Evolutionary conservation across 75 land plant species (phyloP).

Genomic region (Chamaecyparis obtusa): DNA sequence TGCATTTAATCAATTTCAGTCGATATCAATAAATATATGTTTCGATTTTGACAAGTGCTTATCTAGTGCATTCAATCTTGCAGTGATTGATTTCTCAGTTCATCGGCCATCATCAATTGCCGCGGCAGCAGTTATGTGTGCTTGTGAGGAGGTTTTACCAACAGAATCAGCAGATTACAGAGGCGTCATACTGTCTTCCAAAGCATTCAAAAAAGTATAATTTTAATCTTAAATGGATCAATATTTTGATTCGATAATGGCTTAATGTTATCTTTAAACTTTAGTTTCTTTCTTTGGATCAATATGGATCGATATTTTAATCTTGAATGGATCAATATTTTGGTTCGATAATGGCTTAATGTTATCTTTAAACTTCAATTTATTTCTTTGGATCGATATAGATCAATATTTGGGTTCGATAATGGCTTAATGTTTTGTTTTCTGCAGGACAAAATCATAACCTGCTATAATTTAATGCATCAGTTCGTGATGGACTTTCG

Average conservation of each 20-base stretch:
- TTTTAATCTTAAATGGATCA: neutral
- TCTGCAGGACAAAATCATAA: slow-evolving; percentile 50
- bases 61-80: neutral
- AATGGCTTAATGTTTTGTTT: neutral
- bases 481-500: slow-evolving; percentile 38
- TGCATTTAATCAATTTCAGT: neutral
- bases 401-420: no score
- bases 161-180: slow-evolving; percentile 12
- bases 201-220: slow-evolving; percentile 5
- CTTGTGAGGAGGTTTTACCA: slow-evolving; percentile 26
- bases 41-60: neutral
- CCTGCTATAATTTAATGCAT: slow-evolving; percentile 51
- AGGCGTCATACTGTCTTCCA: slow-evolving; percentile 1
- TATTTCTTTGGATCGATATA: neutral
- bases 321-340: no score
- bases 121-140: slow-evolving; percentile 51
- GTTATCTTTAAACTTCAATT: neutral
- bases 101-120: slow-evolving; percentile 52
- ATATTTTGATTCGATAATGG: neutral
- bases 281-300: neutral
- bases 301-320: neutral
- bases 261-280: neutral
- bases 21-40: no score
- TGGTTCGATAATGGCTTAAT: no score
- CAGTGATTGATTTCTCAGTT: slow-evolving; percentile 39